These are phyloP conservation scores for Candida boleticola DNA, from an alignment of 805 yeast species.

Conservation along the genomic window DNA sequence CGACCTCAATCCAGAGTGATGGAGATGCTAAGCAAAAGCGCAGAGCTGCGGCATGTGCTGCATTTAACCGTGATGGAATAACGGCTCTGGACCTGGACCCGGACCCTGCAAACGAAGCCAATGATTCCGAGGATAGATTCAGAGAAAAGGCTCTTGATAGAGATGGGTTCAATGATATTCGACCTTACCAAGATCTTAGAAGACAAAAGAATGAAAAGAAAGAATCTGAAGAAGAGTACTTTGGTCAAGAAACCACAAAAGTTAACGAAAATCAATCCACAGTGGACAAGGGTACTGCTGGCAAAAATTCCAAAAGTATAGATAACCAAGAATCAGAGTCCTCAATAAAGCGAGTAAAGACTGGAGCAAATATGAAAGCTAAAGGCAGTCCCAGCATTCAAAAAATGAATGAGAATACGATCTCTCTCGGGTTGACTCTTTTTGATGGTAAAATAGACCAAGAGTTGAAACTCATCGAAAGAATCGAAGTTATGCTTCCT, in stretches of 20 bases:
- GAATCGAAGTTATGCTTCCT: conserved; percentile 48
- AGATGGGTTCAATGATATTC: conserved; percentile 23
- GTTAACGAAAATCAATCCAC: background rate
- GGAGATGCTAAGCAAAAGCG: background rate
- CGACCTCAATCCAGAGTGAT: background rate
- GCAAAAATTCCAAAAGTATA: too few relatives aligned
- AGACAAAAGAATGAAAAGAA: conserved; percentile 1
- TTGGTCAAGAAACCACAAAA: too few relatives aligned
- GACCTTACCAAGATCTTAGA: conserved; percentile 13
- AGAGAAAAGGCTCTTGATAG: conserved; percentile 21
- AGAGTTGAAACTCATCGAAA: conserved; percentile 39
- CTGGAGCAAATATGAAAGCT: background rate
- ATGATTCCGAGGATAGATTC: conserved; percentile 19
- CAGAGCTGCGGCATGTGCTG: background rate
- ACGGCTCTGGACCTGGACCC: background rate
- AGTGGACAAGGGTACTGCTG: background rate
- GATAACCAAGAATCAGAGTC: background rate
- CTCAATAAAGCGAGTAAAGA: background rate
- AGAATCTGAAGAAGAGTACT: background rate
- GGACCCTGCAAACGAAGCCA: background rate
- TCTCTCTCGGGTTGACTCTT: conserved; percentile 33
- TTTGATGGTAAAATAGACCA: conserved; percentile 30
- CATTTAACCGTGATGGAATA: background rate
- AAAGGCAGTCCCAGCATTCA: background rate
- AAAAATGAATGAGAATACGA: conserved; percentile 25